Base-by-base conservation (phyloP, 805 yeast genomes). In the Lachancea waltii region DNA sequence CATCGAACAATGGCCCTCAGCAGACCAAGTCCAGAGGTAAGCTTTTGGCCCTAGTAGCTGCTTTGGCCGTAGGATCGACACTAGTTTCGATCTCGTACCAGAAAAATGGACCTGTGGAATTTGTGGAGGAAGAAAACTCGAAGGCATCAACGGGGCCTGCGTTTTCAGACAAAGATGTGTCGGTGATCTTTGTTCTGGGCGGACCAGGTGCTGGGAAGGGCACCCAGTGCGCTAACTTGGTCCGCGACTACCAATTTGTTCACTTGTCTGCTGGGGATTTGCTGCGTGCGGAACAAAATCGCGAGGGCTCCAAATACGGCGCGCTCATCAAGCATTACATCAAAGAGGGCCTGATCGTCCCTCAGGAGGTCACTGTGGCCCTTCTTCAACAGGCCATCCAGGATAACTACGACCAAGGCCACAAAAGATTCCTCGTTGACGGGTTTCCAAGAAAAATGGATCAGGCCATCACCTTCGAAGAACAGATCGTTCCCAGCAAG, bases 151-250 rank as follows among this genome's bases (percentile, higher is more conserved):
- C 18, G 14, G 26, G 35, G 8, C 53, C 61, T 21, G 77, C 81
- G 0, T 84, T 84, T 56, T 64, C 72, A 7, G 70, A 72, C 2
- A 76, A 77, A 27, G 79, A 85, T 40, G 78, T 84, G 20, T 77
- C 84, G 19, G 95, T 90, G 4, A 72, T 89, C 19, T 90, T 85
- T 60, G 96, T 90, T 14, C 74, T 90, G 22, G 98, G 98, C 30
- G 97, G 97, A 3, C 97, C 97, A 4, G 97, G 97, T 15, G 85
- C 95, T 20, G 97, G 98, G 30, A 92, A 92, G 59, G 97, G 98
- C 41, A 90, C 98, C 1, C 98, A 90, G 64, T 85, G 97, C 68
- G 81, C 80, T 22, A 84, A 77, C 55, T 70, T 90, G 40, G 97
- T 90, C 30, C 64, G 72, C 15, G 85, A 87, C 51, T 82, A 75